Evolutionary conservation across 257 asterid species (phyloP).

Genomic region (Dorcoceras hygrometricum): DNA sequence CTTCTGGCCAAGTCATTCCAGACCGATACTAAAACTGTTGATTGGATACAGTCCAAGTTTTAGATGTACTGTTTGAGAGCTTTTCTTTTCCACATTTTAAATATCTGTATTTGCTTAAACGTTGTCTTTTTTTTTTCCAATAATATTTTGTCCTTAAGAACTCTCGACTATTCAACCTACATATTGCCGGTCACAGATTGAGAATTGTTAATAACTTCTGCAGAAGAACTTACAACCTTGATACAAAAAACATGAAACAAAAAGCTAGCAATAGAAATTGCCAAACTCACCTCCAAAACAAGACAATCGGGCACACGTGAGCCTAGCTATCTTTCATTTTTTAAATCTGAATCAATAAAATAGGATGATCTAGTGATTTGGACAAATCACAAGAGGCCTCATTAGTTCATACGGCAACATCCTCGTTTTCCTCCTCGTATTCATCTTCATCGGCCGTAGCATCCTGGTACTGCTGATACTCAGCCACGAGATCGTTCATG

Average conservation of each 20-base stretch:
- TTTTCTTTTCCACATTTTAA: too few relatives aligned
- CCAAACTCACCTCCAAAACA: too few relatives aligned
- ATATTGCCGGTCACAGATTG: too few relatives aligned
- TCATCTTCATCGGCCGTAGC: conserved; percentile 43
- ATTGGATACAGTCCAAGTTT: background rate
- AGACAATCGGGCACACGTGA: conserved; percentile 20
- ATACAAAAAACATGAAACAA: too few relatives aligned
- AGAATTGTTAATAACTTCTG: too few relatives aligned
- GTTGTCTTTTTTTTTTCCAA: too few relatives aligned
- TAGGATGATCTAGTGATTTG: conserved; percentile 26
- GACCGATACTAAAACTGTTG: conserved; percentile 1
- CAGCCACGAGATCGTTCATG: conserved; percentile 48
- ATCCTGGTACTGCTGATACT: conserved; percentile 54
- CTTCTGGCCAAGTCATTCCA: conserved; percentile 32
- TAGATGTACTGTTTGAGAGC: background rate
- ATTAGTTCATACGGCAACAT: conserved; percentile 24
- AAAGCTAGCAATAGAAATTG: too few relatives aligned
- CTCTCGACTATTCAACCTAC: too few relatives aligned
- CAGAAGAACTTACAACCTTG: too few relatives aligned
- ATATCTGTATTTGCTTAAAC: too few relatives aligned
- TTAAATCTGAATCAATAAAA: conserved; percentile 18
- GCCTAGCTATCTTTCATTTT: conserved; percentile 15
- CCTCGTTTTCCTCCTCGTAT: conserved; percentile 39
- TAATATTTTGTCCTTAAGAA: too few relatives aligned
- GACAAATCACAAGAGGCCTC: conserved; percentile 16